These are phyloP conservation scores for Solanum rostratum DNA, from an alignment of 257 asterid species.

Conservation along the genomic window DNA sequence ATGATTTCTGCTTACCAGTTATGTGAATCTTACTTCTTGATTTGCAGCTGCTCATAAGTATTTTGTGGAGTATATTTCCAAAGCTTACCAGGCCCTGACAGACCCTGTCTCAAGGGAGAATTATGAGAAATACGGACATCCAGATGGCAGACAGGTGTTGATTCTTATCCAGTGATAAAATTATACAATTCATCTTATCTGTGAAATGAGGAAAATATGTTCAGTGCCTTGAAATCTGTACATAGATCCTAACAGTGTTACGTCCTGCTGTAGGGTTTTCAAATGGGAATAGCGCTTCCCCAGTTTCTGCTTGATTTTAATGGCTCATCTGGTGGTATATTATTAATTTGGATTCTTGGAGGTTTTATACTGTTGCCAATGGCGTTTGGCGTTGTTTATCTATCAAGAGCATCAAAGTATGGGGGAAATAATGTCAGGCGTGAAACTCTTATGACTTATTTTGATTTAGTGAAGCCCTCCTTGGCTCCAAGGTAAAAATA, in stretches of 20 bases:
- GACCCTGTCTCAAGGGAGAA: constrained; percentile 92
- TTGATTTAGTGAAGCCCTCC: constrained; percentile 68
- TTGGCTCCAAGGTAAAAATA: constrained; percentile 68
- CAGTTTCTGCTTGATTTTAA: constrained; percentile 66
- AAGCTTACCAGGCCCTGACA: constrained; percentile 96
- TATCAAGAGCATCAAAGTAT: constrained; percentile 70
- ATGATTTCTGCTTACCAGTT: background rate
- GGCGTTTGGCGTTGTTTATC: constrained; percentile 58
- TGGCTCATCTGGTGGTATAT: constrained; percentile 66
- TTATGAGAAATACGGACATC: constrained; percentile 93
- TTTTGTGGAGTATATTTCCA: constrained; percentile 80
- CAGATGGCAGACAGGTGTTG: constrained; percentile 96
- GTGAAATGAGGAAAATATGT: background rate
- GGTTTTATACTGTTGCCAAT: constrained; percentile 64
- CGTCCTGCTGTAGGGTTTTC: constrained; percentile 61
- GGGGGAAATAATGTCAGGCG: constrained; percentile 64
- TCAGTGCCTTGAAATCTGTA: background rate
- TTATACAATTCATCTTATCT: background rate
- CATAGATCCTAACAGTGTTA: background rate
- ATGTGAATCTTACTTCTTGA: constrained; percentile 6
- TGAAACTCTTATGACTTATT: constrained; percentile 67
- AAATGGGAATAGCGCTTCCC: constrained; percentile 94
- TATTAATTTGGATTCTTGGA: constrained; percentile 66
- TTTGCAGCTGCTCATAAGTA: constrained; percentile 78
- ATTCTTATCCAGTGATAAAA: background rate